Evolutionary conservation across 2,329 filamentous ascomycete species (phyloP).

Genomic region (Talaromyces sp.): DNA sequence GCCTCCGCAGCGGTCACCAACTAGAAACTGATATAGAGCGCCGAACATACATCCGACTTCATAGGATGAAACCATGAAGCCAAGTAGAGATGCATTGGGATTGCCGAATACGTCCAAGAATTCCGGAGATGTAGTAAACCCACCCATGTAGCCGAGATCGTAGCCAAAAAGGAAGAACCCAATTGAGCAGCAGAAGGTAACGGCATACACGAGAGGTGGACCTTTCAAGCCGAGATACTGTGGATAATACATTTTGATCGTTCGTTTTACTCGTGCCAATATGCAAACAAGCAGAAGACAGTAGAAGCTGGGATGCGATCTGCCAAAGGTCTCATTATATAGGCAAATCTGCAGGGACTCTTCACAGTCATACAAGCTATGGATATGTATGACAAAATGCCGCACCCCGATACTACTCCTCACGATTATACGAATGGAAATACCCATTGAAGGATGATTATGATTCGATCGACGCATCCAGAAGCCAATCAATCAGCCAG

Average conservation of each 20-base stretch:
- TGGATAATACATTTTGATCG: slow-evolving; percentile 1
- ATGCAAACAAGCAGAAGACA: no score
- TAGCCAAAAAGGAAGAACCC: slow-evolving; percentile 42
- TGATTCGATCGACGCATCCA: no score
- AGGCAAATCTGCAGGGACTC: background rate
- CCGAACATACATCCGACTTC: slow-evolving; percentile 25
- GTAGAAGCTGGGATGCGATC: background rate
- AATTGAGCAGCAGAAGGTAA: slow-evolving; percentile 26
- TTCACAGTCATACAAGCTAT: background rate
- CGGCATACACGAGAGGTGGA: slow-evolving; percentile 20
- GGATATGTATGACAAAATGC: no score
- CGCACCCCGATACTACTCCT: background rate
- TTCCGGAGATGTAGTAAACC: slow-evolving; percentile 13
- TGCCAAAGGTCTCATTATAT: background rate
- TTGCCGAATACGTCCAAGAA: slow-evolving; percentile 18
- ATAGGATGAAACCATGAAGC: slow-evolving; percentile 22
- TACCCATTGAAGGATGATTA: no score
- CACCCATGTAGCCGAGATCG: slow-evolving; percentile 39
- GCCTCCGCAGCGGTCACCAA: slow-evolving; percentile 39
- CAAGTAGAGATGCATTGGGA: slow-evolving; percentile 21
- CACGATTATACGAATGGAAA: background rate
- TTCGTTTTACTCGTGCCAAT: background rate
- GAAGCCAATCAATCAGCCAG: no score
- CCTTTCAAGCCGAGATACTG: slow-evolving; percentile 16
- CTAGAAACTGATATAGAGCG: slow-evolving; percentile 27